A percentile compares a stretch with the other conserved stretches of the same genome.
Evolutionary conservation across 2,329 filamentous ascomycete species (phyloP).

Genomic region (Tolypocladium ophioglossoides): DNA sequence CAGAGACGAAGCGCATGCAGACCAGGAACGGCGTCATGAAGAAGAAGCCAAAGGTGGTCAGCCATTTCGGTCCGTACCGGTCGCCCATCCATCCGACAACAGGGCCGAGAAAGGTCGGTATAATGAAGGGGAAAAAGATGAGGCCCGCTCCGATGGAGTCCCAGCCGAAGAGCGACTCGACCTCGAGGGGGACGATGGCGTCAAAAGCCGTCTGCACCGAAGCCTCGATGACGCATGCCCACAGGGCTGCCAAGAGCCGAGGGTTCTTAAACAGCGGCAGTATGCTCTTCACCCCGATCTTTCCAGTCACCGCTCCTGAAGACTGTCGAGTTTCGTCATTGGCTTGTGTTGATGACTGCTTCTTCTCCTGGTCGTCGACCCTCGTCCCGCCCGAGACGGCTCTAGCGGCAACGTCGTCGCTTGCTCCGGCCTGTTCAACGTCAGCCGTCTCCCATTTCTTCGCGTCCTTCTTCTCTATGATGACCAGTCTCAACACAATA

Average conservation of each 20-base stretch:
- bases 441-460: slow-evolving; percentile 12
- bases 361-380: background rate
- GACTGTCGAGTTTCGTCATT: background rate
- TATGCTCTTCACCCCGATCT: slow-evolving; percentile 8
- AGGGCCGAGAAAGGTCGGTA: slow-evolving; percentile 20
- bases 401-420: background rate
- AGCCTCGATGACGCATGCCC: slow-evolving; percentile 23
- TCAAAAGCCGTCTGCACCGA: slow-evolving; percentile 21
- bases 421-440: background rate
- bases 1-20: slow-evolving; percentile 21
- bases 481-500: slow-evolving; percentile 18
- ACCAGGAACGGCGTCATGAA: slow-evolving; percentile 21
- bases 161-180: slow-evolving; percentile 19
- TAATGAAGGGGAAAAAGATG: slow-evolving; percentile 21
- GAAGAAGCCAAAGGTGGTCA: slow-evolving; percentile 20
- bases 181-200: slow-evolving; percentile 21
- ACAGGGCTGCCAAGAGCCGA: slow-evolving; percentile 21
- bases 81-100: slow-evolving; percentile 19
- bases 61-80: slow-evolving; percentile 23
- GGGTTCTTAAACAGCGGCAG: slow-evolving; percentile 16
- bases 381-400: background rate
- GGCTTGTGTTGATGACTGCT: background rate
- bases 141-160: slow-evolving; percentile 21
- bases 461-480: slow-evolving; percentile 22
- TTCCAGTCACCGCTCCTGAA: background rate